A percentile compares a stretch with the other conserved stretches of the same genome.
Conservation (phyloP, 2,329 filamentous ascomycete genomes). For the Teratosphaeria epicoccoides region DNA sequence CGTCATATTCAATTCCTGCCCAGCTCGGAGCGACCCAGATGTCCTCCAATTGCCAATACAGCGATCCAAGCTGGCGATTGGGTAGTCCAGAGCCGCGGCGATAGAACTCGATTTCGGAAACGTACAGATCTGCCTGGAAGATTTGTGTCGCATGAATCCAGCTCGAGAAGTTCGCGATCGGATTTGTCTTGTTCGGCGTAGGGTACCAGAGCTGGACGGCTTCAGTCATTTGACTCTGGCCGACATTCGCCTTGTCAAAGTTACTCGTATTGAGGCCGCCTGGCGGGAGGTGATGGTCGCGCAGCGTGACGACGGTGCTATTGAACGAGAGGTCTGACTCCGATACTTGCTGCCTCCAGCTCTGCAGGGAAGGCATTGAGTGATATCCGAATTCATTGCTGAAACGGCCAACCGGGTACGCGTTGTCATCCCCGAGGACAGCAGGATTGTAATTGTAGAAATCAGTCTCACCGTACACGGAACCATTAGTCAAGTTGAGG, state of each 20-base stretch:
- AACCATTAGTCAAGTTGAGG: conserved; percentile 41
- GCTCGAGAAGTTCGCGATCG: conserved; percentile 48
- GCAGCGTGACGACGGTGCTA: conserved; percentile 43
- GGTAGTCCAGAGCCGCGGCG: conserved; percentile 47
- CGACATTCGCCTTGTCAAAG: conserved; percentile 32
- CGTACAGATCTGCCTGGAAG: conserved; percentile 55
- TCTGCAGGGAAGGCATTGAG: conserved; percentile 48
- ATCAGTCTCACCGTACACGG: conserved; percentile 48
- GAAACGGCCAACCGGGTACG: conserved; percentile 50
- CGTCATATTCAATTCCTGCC: conserved; percentile 53
- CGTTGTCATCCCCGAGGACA: conserved; percentile 43
- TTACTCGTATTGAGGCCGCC: conserved; percentile 39
- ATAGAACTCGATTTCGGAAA: conserved; percentile 51
- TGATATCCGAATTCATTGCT: conserved; percentile 55
- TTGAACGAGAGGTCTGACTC: conserved; percentile 47
- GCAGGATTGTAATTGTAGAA: conserved; percentile 47
- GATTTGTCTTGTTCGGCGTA: conserved; percentile 41
- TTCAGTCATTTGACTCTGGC: conserved; percentile 49
- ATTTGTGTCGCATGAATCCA: conserved; percentile 54
- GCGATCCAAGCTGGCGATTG: conserved; percentile 47
- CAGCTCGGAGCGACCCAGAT: conserved; percentile 51
- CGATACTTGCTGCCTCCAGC: conserved; percentile 45
- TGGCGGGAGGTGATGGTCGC: conserved; percentile 50
- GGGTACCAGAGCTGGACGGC: conserved; percentile 49
- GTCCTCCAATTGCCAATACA: conserved; percentile 58